These are phyloP conservation scores for Alternaria triticimaculans DNA, from an alignment of 2,329 filamentous ascomycete genomes.

Conservation along the genomic window DNA sequence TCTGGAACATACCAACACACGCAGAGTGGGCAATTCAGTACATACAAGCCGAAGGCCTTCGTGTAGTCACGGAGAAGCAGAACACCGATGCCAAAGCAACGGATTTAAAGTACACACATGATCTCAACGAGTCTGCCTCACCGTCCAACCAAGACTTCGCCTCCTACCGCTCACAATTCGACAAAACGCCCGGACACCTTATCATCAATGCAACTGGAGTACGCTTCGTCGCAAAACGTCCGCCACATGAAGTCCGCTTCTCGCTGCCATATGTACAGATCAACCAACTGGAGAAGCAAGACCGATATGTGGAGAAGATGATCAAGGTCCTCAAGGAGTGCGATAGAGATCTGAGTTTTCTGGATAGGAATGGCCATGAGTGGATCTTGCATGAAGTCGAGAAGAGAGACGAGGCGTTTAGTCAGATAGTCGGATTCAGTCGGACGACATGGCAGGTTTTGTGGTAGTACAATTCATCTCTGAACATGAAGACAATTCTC, in stretches of 20 bases:
- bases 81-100: neutral
- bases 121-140: too few relatives aligned
- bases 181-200: conserved; percentile 22
- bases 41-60: conserved; percentile 35
- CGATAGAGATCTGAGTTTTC: conserved; percentile 30
- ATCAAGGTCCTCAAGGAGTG: conserved; percentile 23
- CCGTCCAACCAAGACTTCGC: conserved; percentile 17
- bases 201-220: conserved; percentile 25
- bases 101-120: too few relatives aligned
- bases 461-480: too few relatives aligned
- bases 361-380: conserved; percentile 13
- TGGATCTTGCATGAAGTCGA: conserved; percentile 28
- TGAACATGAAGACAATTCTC: too few relatives aligned
- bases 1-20: conserved; percentile 50
- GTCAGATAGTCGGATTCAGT: conserved; percentile 42
- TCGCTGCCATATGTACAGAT: conserved; percentile 24
- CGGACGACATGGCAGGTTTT: conserved; percentile 35
- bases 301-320: conserved; percentile 27
- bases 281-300: conserved; percentile 31
- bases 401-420: conserved; percentile 38
- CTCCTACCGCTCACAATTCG: conserved; percentile 26
- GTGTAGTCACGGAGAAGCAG: conserved; percentile 4
- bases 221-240: conserved; percentile 22
- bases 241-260: conserved; percentile 19
- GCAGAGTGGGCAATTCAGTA: conserved; percentile 46